Conservation (phyloP, 768 basidiomycete species). For the Coprinopsis marcescibilis region DNA sequence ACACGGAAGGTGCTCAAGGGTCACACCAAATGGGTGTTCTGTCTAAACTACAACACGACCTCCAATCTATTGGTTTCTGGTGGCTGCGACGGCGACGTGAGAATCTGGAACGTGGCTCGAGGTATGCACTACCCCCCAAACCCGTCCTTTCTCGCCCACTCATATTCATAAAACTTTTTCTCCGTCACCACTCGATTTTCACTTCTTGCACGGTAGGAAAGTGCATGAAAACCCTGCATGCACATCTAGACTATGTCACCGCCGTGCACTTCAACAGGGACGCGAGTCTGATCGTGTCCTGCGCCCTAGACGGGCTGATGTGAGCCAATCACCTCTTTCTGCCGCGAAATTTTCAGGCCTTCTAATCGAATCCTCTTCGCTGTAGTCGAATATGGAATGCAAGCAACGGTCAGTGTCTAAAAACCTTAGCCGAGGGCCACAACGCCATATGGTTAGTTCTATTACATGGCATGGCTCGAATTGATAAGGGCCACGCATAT, state of each 20-base stretch:
- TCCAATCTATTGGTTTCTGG: slow-evolving; percentile 90
- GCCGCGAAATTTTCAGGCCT: slow-evolving; percentile 1
- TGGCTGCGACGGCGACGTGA: slow-evolving; percentile 86
- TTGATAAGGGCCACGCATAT: background rate
- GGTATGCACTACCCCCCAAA: slow-evolving; percentile 37
- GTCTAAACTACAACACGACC: slow-evolving; percentile 84
- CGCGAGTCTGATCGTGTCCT: slow-evolving; percentile 86
- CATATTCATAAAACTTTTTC: slow-evolving; percentile 3
- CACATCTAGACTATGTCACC: slow-evolving; percentile 92
- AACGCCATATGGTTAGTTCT: slow-evolving; percentile 68
- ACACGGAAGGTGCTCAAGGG: slow-evolving; percentile 70
- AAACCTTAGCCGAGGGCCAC: slow-evolving; percentile 88
- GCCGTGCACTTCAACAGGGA: slow-evolving; percentile 93
- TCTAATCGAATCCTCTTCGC: slow-evolving; percentile 1
- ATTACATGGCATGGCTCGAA: background rate
- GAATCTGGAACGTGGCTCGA: slow-evolving; percentile 85
- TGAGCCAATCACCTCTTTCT: slow-evolving; percentile 32
- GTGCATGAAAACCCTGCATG: slow-evolving; percentile 81
- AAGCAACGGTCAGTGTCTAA: slow-evolving; percentile 88
- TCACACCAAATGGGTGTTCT: slow-evolving; percentile 87
- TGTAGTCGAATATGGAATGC: slow-evolving; percentile 93
- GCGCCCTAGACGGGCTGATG: slow-evolving; percentile 92
- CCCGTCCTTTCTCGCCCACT: slow-evolving; percentile 4
- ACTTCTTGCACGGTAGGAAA: slow-evolving; percentile 45
- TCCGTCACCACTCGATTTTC: background rate